phyloP scores from a whole-genome alignment of 495 filamentous ascomycete species.

The Aspergillus cristatus region DNA sequence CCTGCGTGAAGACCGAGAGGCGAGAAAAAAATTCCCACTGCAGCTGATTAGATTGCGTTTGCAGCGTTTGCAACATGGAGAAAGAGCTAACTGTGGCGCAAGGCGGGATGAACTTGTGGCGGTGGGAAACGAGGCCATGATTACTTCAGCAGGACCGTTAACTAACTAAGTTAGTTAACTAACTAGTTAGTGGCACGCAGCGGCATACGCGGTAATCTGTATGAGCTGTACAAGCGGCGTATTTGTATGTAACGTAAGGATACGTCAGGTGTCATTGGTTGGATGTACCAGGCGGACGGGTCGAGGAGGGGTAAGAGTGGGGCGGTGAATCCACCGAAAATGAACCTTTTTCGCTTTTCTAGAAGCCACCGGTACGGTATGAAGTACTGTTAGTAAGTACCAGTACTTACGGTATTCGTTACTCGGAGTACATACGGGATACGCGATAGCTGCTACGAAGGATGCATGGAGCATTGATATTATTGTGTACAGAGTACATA shows the following conservation, averaged over 20 bases:
- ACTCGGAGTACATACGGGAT: too few species aligned
- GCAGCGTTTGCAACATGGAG: conserved; percentile 3
- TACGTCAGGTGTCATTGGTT: too few species aligned
- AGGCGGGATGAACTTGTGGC: not conserved
- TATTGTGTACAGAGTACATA: too few species aligned
- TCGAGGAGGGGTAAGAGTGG: not conserved
- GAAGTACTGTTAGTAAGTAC: not conserved
- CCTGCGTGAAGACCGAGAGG: too few species aligned
- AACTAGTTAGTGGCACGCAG: not conserved
- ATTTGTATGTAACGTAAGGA: too few species aligned
- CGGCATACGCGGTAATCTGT: conserved; percentile 6
- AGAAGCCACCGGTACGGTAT: conserved; percentile 8
- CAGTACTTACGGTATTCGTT: conserved; percentile 1
- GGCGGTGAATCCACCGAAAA: conserved; percentile 1
- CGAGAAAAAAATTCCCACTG: too few species aligned
- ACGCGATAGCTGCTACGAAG: too few species aligned
- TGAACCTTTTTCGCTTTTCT: conserved; percentile 10
- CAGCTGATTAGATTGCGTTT: conserved; percentile 1
- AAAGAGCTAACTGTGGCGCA: not conserved
- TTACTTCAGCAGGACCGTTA: too few species aligned
- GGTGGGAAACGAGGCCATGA: not conserved
- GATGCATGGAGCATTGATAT: too few species aligned
- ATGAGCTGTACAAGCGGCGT: too few species aligned
- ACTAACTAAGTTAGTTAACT: too few species aligned
- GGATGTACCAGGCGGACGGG: not conserved